These are phyloP conservation scores for Tetrahymena malaccensis DNA, from an alignment of 73 alveolate species.

Conservation along the genomic window DNA sequence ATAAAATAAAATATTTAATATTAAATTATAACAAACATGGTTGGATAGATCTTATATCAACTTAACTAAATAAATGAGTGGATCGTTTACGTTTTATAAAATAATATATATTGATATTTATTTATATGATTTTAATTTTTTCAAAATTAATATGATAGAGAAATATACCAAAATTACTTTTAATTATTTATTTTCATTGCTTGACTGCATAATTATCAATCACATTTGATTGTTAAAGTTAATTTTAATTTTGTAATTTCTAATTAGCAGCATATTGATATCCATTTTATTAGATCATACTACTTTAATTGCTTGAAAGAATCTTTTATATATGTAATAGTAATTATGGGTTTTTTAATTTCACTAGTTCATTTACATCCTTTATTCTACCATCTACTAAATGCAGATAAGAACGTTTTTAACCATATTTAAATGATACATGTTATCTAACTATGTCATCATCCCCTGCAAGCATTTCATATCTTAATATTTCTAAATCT, in stretches of 20 bases:
- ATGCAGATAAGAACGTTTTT: neutral
- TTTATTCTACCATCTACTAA: neutral
- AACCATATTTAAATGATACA: neutral
- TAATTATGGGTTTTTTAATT: neutral
- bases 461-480: neutral
- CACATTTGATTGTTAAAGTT: neutral
- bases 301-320: neutral
- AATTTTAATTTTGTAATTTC: neutral
- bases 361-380: neutral
- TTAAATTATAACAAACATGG: no score
- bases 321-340: neutral
- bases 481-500: neutral
- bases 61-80: no score
- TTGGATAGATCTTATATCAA: no score
- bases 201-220: neutral
- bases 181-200: neutral
- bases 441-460: neutral
- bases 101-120: no score
- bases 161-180: no score
- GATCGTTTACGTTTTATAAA: no score
- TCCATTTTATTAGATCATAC: neutral
- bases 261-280: neutral
- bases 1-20: no score
- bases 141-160: no score
- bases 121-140: no score